Base-by-base conservation (phyloP, 1,284 basidiomycete species). In the Phlebopus sp. region DNA sequence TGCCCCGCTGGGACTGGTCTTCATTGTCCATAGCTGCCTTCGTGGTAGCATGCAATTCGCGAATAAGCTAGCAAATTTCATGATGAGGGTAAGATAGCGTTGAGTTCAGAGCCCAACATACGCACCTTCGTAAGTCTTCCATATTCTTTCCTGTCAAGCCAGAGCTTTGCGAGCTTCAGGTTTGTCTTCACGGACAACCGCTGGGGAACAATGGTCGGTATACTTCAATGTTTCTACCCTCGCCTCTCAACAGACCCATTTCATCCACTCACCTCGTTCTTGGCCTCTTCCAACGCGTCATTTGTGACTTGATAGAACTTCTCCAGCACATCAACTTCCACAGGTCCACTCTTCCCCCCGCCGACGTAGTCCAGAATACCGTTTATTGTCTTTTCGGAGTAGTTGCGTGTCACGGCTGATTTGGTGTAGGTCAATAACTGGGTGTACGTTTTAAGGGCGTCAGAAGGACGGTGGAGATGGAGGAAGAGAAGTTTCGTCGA, bases 331-430 rank as follows among this genome's bases (percentile, higher is more conserved):
- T 90, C 86, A 4, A 97, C 86, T 51, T 95, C 88, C 4, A 97
- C 84, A 2, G 77, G 75, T 1, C 86, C 87, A 39, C 84, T 81
- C 63, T 92, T 93, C 44, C 91, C 92, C 54, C 93, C 93, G 25
- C 94, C 94, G 36, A 99, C 97, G 62, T 99, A 99, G 68, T 99
- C 97, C 55, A 99, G 75, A 53, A 99, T 97, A 51, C 92, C 92
- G 67, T 98, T 99, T 76, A 99, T 99, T 6, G 92, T 90, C 75
- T 99, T 99, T 70, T 99, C 97, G 6, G 91, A 91, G 61, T 94
- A 90, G 60, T 94, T 94, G 36, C 91, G 81, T 3, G 91, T 94
- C 13, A 94, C 90, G 2, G 90, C 89, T 8, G 89, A 90, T 66
- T 93, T 95, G 10, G 94, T 98, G 69, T 97, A 99, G 0, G 85